Conservation (phyloP, 2,329 filamentous ascomycete species). For the Monilinia aucupariae region DNA sequence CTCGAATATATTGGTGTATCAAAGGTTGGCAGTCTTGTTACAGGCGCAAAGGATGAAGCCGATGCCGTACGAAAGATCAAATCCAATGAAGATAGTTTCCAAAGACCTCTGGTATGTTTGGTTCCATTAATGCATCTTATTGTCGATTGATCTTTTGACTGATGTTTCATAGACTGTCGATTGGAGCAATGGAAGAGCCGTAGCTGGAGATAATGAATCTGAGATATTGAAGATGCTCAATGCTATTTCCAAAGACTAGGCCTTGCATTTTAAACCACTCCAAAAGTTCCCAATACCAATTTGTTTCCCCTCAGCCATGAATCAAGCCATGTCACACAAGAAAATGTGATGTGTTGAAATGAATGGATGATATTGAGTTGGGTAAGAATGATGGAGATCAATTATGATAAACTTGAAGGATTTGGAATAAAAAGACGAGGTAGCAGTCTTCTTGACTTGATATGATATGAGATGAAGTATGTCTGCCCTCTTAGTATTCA, state of each 20-base stretch:
- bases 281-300: conserved; percentile 13
- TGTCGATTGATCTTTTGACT: conserved; percentile 21
- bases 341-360: not conserved
- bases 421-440: not conserved
- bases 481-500: not conserved
- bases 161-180: conserved; percentile 59
- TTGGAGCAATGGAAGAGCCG: conserved; percentile 84
- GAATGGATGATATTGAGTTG: not conserved
- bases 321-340: not conserved
- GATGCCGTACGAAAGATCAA: conserved; percentile 79
- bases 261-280: not conserved
- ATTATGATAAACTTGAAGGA: not conserved
- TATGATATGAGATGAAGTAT: not conserved
- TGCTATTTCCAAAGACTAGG: conserved; percentile 41
- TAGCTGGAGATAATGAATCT: conserved; percentile 74
- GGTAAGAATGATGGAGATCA: not conserved
- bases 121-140: not conserved
- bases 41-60: conserved; percentile 65
- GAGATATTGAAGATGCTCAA: conserved; percentile 80
- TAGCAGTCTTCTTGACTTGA: not conserved
- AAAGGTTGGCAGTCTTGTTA: conserved; percentile 60
- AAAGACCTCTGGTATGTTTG: conserved; percentile 67
- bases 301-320: not conserved
- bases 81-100: conserved; percentile 61
- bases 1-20: conserved; percentile 70